Percentiles rank a stretch among this genome's conserved stretches.
Conservation (phyloP, 1,284 basidiomycete genomes). For the Butyriboletus appendiculatus region DNA sequence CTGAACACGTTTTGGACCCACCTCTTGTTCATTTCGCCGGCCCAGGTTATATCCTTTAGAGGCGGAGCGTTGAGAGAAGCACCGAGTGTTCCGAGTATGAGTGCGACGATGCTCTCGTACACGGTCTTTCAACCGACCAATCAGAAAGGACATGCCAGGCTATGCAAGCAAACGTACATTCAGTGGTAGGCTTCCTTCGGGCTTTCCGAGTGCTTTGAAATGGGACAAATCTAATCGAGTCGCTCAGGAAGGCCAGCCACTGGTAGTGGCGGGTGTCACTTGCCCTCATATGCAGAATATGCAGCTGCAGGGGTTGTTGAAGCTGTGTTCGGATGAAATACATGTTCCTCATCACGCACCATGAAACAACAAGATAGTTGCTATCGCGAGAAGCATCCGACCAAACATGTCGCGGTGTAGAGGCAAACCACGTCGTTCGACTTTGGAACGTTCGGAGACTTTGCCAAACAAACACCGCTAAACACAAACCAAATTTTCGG, state of each 20-base stretch:
- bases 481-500: too few relatives aligned
- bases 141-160: neutral
- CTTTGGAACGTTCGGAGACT: too few relatives aligned
- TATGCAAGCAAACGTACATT: conserved; percentile 47
- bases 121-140: conserved; percentile 52
- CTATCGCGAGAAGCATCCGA: conserved; percentile 44
- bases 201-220: conserved; percentile 70
- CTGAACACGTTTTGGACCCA: conserved; percentile 33
- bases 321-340: neutral
- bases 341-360: conserved; percentile 37
- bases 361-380: conserved; percentile 50
- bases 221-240: conserved; percentile 61
- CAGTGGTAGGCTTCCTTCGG: conserved; percentile 61
- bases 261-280: conserved; percentile 30
- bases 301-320: conserved; percentile 45
- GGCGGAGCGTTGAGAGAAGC: conserved; percentile 67
- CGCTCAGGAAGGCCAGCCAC: conserved; percentile 1
- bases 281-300: conserved; percentile 66
- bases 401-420: conserved; percentile 38
- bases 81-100: conserved; percentile 71
- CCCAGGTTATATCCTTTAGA: conserved; percentile 82
- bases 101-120: conserved; percentile 62
- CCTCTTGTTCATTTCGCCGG: conserved; percentile 87
- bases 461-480: too few relatives aligned
- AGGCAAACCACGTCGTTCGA: too few relatives aligned